A percentile compares a stretch with the other conserved stretches of the same genome.
These are phyloP conservation scores for Pseudogymnoascus pannorum DNA, from an alignment of 2,329 filamentous ascomycete genomes.

Conservation along the genomic window DNA sequence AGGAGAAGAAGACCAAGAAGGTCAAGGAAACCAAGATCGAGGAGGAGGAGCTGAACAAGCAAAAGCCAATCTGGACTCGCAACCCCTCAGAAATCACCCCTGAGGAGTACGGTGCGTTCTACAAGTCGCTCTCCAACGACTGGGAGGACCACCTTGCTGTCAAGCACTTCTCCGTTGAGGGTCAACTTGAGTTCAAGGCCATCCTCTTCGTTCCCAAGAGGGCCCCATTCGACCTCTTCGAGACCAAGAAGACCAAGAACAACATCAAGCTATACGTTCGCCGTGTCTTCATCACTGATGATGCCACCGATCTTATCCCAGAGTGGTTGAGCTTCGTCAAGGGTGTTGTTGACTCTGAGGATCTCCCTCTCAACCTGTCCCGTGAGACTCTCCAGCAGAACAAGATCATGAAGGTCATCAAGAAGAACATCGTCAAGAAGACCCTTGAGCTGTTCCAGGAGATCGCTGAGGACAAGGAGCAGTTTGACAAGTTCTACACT, in stretches of 20 bases:
- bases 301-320: constrained; percentile 96
- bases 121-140: constrained; percentile 99
- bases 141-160: constrained; percentile 99
- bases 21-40: constrained; percentile 97
- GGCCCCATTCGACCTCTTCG: constrained; percentile 97
- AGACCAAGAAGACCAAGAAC: constrained; percentile 99
- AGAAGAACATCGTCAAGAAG: constrained; percentile 99
- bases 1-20: constrained; percentile 98
- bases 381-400: constrained; percentile 99
- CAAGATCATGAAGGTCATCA: constrained; percentile 99
- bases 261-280: constrained; percentile 99
- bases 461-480: constrained; percentile 98
- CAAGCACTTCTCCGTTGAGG: constrained; percentile 99
- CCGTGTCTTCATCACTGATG: constrained; percentile 99
- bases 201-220: constrained; percentile 99
- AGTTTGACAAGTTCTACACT: constrained; percentile 99
- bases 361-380: constrained; percentile 97
- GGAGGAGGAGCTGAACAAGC: constrained; percentile 99
- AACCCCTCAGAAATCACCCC: constrained; percentile 91
- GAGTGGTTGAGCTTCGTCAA: constrained; percentile 99
- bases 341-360: constrained; percentile 99
- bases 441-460: constrained; percentile 98
- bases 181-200: constrained; percentile 99
- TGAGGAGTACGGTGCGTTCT: constrained; percentile 98
- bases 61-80: constrained; percentile 99